Conservation (phyloP, 176 grass and related monocot species). For the Rhynchospora breviuscula region DNA sequence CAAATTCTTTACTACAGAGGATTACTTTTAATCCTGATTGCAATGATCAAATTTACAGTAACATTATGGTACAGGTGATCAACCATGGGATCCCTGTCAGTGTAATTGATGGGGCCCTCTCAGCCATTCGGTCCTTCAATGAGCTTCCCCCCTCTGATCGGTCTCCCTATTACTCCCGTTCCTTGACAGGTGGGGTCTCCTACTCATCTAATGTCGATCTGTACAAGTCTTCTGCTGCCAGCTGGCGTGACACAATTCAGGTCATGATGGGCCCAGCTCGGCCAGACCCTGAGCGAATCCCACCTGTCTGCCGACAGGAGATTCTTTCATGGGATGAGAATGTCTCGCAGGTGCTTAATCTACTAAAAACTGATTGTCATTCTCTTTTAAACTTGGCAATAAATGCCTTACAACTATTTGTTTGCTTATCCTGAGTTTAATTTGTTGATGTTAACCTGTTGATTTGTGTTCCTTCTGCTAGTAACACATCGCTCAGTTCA, state of each 20-base stretch:
- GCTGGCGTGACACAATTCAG: constrained; percentile 90
- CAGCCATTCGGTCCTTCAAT: constrained; percentile 63
- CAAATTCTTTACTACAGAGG: neutral
- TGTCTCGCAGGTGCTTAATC: constrained; percentile 16
- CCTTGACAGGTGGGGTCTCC: constrained; percentile 33
- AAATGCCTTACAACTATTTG: neutral
- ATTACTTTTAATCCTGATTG: neutral
- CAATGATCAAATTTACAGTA: neutral
- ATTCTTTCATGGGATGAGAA: constrained; percentile 49
- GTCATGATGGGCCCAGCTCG: constrained; percentile 30
- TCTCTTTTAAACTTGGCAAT: neutral
- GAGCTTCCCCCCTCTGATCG: constrained; percentile 56
- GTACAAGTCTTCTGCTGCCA: constrained; percentile 49
- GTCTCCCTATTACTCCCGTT: constrained; percentile 51
- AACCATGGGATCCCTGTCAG: constrained; percentile 48
- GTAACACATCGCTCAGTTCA: neutral
- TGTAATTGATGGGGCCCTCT: constrained; percentile 30
- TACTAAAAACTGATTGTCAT: neutral
- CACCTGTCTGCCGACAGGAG: constrained; percentile 50
- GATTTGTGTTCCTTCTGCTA: neutral
- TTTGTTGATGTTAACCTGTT: neutral
- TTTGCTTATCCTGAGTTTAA: neutral
- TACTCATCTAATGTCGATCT: constrained; percentile 82
- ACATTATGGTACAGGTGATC: constrained; percentile 19
- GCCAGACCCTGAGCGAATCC: constrained; percentile 41